phyloP scores from a whole-genome alignment of 345 rosid genomes.

The Zanthoxylum bungeanum region DNA sequence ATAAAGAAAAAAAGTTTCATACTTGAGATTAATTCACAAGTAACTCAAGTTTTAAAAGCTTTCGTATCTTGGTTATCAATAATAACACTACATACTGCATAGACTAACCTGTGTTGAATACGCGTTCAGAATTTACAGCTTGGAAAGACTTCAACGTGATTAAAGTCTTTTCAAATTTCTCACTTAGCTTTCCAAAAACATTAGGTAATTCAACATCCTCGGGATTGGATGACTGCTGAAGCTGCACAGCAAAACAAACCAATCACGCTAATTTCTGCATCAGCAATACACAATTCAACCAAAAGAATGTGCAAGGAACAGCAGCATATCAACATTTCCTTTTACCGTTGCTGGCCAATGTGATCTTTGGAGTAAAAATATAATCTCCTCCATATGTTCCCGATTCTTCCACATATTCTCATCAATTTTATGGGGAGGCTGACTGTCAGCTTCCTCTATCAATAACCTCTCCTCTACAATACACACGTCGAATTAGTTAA shows the following conservation, averaged over 20 bases:
- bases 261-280: constrained; percentile 1
- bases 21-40: not conserved
- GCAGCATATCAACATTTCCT: not conserved
- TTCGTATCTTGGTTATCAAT: not conserved
- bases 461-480: constrained; percentile 50
- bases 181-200: constrained; percentile 33
- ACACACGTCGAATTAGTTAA: too few relatives aligned
- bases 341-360: constrained; percentile 67
- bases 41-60: not conserved
- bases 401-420: constrained; percentile 98
- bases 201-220: constrained; percentile 49
- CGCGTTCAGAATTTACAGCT: constrained; percentile 68
- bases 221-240: constrained; percentile 55
- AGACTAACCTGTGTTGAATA: constrained; percentile 74
- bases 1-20: not conserved
- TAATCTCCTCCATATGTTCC: constrained; percentile 82
- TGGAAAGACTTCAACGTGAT: constrained; percentile 64
- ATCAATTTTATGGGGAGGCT: constrained; percentile 85
- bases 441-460: constrained; percentile 53
- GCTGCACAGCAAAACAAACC: constrained; percentile 36
- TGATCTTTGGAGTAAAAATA: constrained; percentile 62
- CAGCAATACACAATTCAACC: not conserved
- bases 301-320: too few relatives aligned
- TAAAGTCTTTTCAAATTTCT: constrained; percentile 40
- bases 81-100: not conserved